Conservation (phyloP, 1,139 yeast species). For the Candida sojae region DNA sequence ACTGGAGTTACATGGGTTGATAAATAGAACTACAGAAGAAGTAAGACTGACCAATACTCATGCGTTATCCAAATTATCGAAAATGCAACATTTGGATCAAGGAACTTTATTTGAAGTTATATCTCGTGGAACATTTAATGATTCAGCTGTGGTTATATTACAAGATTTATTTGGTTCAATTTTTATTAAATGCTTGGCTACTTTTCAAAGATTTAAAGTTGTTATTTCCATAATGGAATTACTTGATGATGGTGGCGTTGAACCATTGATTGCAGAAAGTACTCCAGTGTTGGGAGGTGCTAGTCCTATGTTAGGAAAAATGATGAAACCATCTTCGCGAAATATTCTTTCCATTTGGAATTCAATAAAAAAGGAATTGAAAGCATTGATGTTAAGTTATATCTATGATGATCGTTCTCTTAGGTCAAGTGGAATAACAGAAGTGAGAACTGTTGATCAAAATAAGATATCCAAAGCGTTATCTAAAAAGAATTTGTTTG, state of each 20-base stretch:
- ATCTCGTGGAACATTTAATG: slow-evolving; percentile 36
- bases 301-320: slow-evolving; percentile 7
- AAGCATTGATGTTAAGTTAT: slow-evolving; percentile 57
- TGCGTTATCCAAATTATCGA: slow-evolving; percentile 33
- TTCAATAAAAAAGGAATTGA: slow-evolving; percentile 57
- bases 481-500: slow-evolving; percentile 35
- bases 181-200: slow-evolving; percentile 61
- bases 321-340: slow-evolving; percentile 2
- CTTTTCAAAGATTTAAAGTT: slow-evolving; percentile 71
- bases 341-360: slow-evolving; percentile 52
- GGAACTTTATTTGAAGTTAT: slow-evolving; percentile 23
- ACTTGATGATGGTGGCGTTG: slow-evolving; percentile 15
- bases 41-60: slow-evolving; percentile 48
- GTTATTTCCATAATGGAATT: slow-evolving; percentile 54
- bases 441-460: slow-evolving; percentile 8
- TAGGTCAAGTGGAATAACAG: not conserved
- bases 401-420: slow-evolving; percentile 30
- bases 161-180: slow-evolving; percentile 72
- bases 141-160: slow-evolving; percentile 57
- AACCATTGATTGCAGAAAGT: slow-evolving; percentile 1
- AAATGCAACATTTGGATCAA: slow-evolving; percentile 31
- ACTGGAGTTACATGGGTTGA: slow-evolving; percentile 48
- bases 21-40: slow-evolving; percentile 66
- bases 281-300: slow-evolving; percentile 6
- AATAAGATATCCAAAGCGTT: slow-evolving; percentile 10